These are phyloP conservation scores for Colletotrichum sp. DNA, from an alignment of 2,329 filamentous ascomycete genomes.

Conservation along the genomic window DNA sequence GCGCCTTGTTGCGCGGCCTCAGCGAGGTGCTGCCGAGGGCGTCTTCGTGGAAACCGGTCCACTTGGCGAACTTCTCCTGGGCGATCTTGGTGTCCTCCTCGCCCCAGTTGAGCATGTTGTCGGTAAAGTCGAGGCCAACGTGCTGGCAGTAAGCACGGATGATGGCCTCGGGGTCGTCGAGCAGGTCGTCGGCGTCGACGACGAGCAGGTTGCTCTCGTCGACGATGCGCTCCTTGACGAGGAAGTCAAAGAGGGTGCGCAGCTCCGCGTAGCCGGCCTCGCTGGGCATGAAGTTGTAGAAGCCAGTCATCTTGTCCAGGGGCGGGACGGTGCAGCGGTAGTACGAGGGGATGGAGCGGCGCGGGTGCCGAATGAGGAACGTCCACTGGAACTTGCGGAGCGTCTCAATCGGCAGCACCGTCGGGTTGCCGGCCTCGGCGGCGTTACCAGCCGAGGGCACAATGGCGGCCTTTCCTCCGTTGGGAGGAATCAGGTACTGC, in stretches of 20 bases:
- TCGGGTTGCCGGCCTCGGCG: slow-evolving; percentile 77
- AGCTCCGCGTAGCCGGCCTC: slow-evolving; percentile 94
- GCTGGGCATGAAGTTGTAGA: slow-evolving; percentile 82
- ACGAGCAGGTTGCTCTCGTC: slow-evolving; percentile 80
- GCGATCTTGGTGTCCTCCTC: slow-evolving; percentile 77
- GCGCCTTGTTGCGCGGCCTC: slow-evolving; percentile 69
- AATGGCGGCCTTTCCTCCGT: slow-evolving; percentile 69
- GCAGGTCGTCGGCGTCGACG: slow-evolving; percentile 90
- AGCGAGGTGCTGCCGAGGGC: slow-evolving; percentile 83
- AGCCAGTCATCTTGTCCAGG: slow-evolving; percentile 80
- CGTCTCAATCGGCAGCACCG: slow-evolving; percentile 76
- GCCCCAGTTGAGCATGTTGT: slow-evolving; percentile 85
- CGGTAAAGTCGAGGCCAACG: slow-evolving; percentile 77
- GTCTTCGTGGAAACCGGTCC: slow-evolving; percentile 96
- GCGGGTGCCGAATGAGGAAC: slow-evolving; percentile 96
- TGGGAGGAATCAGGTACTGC: slow-evolving; percentile 85
- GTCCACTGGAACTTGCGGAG: slow-evolving; percentile 89
- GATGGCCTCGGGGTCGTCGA: slow-evolving; percentile 80
- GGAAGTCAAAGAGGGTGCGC: slow-evolving; percentile 84
- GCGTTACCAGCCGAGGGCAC: slow-evolving; percentile 80
- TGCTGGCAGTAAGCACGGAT: slow-evolving; percentile 82
- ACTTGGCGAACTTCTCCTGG: slow-evolving; percentile 86
- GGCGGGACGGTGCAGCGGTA: slow-evolving; percentile 94
- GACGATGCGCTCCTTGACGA: slow-evolving; percentile 71
- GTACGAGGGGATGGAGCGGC: slow-evolving; percentile 88